Evolutionary conservation across 768 basidiomycete species (phyloP), one percentile per base, ranked within the genome.

Genomic region (Mycena alexandri): DNA sequence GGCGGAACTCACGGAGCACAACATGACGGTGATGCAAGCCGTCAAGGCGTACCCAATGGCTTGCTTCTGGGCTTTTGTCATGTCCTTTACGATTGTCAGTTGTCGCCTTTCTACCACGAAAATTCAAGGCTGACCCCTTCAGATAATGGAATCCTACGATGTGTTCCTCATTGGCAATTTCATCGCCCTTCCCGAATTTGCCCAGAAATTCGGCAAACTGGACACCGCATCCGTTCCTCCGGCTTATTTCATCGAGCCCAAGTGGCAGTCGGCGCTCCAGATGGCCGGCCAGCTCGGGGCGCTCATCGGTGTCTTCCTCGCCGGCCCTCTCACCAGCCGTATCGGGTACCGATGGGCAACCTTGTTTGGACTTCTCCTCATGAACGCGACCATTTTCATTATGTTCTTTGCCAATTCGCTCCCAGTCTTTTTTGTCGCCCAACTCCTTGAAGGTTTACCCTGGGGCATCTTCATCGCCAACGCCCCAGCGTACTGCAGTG

Each of bases 391-490:
- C 57, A 71, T 63, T 51, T 70, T 70, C 41, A 38, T 70, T 60
- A 62, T 25, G 12, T 71, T 43, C 21, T 71, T 71, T 24, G 69
- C 69, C 44, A 44, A 64, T 36, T 67, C 65, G 2, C 61, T 71
- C 13, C 61, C 61, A 34, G 51, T 71, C 11, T 71, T 71, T 38
- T 67, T 71, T 59, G 61, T 64, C 3, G 69, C 25, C 17, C 69
- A 71, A 41, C 61, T 71, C 43, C 61, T 64, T 24, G 69, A 71
- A 58, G 69, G 69, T 12, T 21, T 71, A 29, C 65, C 69, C 13
- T 71, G 69, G 69, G 69, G 69, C 25, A 67, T 71, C 58, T 71
- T 71, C 66, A 71, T 71, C 52, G 69, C 69, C 56, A 71, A 71
- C 62, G 69, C 69, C 8, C 69, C 69, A 17, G 69, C 69, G 38